Base-by-base conservation (phyloP, 2,329 filamentous ascomycete species). In the Fusarium haematococcum region DNA sequence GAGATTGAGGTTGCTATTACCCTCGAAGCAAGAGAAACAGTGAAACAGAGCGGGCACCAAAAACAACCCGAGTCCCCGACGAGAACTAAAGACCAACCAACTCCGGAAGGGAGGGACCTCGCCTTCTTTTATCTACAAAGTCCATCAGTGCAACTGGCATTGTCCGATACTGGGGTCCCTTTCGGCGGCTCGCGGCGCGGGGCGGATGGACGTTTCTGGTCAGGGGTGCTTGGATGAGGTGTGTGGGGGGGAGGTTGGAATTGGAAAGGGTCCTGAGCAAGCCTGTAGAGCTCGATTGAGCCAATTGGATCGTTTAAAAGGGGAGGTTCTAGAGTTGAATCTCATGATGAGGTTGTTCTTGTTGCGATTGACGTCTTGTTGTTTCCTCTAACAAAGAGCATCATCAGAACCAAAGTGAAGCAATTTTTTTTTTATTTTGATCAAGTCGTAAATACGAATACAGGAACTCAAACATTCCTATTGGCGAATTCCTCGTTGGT, bases 101-200 rank as follows among this genome's bases (percentile, higher is more conserved):
- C 23, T 27, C n/a, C 14, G 27, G 20, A 23, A 37, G 30, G 35
- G 20, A 57, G 63, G 71, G 45, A 18, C 16, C 23, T 62, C 50
- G 25, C 43, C 25, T 67, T 72, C 63, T n/a, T 71, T 77, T 75
- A 77, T 76, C 41, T 71, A 61, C 54, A 20, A 65, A 39, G 50
- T 39, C 33, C 56, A 33, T 52, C 6, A 66, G 65, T 35, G 67
- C 58, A 56, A 56, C 50, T 64, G 35, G 58, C 37, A 74, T 75
- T 70, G 71, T 60, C 72, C 69, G 72, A 74, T 75, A 37, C 48
- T 69, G 52, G 71, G 68, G 65, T 35, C 32, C 32, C 67, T 48
- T 66, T 62, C 71, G 75, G 70, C 73, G 70, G 68, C 70, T 74
- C 68, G 75, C 71, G 71, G 70, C 68, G 73, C 71, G 67, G 67